Evolutionary conservation across 1,284 basidiomycete genomes (phyloP).

Genomic region (Kalmanozyma brasiliensis): DNA sequence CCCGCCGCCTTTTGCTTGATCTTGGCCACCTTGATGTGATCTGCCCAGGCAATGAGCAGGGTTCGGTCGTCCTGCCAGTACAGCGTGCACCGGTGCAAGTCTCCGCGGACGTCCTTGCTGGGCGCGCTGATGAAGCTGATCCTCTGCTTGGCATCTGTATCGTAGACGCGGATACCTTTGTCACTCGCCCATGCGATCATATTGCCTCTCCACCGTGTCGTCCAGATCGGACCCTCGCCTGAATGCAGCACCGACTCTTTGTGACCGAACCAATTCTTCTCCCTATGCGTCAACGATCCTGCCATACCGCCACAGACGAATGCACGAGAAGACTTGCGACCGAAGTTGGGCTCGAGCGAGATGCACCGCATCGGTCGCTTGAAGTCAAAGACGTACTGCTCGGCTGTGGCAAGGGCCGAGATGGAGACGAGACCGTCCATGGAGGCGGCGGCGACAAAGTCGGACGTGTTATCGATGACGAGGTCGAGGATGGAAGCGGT

Average conservation of each 20-base stretch:
- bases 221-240: slow-evolving; percentile 95
- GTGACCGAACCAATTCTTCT: slow-evolving; percentile 97
- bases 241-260: slow-evolving; percentile 86
- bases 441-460: slow-evolving; percentile 91
- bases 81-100: slow-evolving; percentile 90
- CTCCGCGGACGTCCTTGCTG: slow-evolving; percentile 82
- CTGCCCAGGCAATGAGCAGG: slow-evolving; percentile 92
- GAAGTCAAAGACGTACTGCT: slow-evolving; percentile 89
- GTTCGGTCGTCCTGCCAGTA: slow-evolving; percentile 89
- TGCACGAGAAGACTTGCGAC: slow-evolving; percentile 80
- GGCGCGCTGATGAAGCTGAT: slow-evolving; percentile 89
- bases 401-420: slow-evolving; percentile 80
- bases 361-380: slow-evolving; percentile 91
- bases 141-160: slow-evolving; percentile 80
- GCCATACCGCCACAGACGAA: slow-evolving; percentile 94
- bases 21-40: slow-evolving; percentile 86
- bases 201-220: slow-evolving; percentile 83
- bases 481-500: slow-evolving; percentile 89
- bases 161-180: slow-evolving; percentile 93
- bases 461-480: slow-evolving; percentile 82
- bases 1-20: slow-evolving; percentile 36
- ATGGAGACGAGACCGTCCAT: slow-evolving; percentile 94
- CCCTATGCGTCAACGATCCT: slow-evolving; percentile 83
- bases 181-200: slow-evolving; percentile 98
- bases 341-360: slow-evolving; percentile 89